Base-by-base conservation (phyloP, 345 rosid species). In the Draba incana region DNA sequence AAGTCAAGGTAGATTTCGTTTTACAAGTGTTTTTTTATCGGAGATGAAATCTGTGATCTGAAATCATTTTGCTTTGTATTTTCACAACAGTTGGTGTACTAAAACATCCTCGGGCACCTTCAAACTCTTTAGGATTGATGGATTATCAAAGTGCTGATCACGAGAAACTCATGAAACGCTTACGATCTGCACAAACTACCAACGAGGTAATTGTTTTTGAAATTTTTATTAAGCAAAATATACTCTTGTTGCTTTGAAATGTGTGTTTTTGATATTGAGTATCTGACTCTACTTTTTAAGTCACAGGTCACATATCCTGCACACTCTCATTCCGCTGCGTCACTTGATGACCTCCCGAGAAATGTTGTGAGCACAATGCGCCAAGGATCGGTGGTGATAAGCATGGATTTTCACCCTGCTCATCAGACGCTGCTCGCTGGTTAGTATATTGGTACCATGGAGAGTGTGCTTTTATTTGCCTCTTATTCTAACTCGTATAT, bases 381-480 rank as follows among this genome's bases (percentile, higher is more conserved):
- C 78, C 96, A 85, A 77, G 97, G 96, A 30, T 86, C 97, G 46
- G 42, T 72, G 54, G 92, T 91, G 67, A 78, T 62, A 60, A 94
- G 97, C 99, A 83, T 94, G 97, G 99, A 94, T 79, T 94, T 94
- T 65, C 95, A 86, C 80, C 96, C 99, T 77, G 75, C 79, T 20
- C 90, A 85, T 62, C 88, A 82, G 15, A 80, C 88, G 0, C 54
- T 86, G 67, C 96, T 94, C 69, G 92, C 92, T 60, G 97, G 99
- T 94, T 58, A 81, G 90, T 63, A 38, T 62, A 31, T 39, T 63
- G 59, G 70, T 47, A 25, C 47, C 62, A 9, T 60, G 51, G 46
- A 67, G 43, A 47, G 24, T 68, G 57, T 33, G 57, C 28, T 54
- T 61, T 60, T 31, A 43, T 28, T 61, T 48, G 66, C 23, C 8